A percentile compares a stretch with the other conserved stretches of the same genome.
Conservation (phyloP, 2,329 filamentous ascomycete genomes). For the Sporothrix protearum region DNA sequence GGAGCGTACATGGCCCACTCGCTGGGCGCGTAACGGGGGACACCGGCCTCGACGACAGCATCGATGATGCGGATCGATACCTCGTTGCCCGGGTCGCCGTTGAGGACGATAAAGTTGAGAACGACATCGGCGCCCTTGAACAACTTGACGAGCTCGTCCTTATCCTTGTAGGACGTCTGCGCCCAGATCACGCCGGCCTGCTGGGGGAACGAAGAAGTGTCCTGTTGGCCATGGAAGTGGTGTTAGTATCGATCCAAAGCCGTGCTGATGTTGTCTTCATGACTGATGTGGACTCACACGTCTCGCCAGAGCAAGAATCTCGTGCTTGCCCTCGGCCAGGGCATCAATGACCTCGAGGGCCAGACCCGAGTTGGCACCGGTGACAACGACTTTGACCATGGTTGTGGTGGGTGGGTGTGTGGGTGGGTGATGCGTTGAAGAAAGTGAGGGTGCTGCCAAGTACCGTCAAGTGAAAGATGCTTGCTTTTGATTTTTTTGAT, state of each 20-base stretch:
- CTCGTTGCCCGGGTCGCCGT: constrained; percentile 16
- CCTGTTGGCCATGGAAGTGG: not conserved
- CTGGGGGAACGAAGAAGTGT: constrained; percentile 14
- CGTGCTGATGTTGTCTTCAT: no score
- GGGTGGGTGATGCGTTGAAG: not conserved
- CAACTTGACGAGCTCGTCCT: constrained; percentile 21
- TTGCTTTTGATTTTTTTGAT: not conserved
- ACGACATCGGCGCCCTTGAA: constrained; percentile 20
- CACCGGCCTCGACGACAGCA: constrained; percentile 55
- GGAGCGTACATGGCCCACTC: constrained; percentile 49
- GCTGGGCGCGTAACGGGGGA: constrained; percentile 59
- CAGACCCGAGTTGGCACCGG: constrained; percentile 20
- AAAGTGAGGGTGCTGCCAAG: not conserved
- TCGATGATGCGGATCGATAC: constrained; percentile 47
- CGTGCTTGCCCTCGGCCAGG: constrained; percentile 16
- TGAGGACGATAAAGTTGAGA: constrained; percentile 23
- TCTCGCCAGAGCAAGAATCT: constrained; percentile 17
- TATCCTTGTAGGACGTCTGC: constrained; percentile 21
- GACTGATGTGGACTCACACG: not conserved
- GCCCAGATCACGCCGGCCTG: constrained; percentile 16
- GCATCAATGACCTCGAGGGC: constrained; percentile 23
- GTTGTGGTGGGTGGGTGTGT: not conserved
- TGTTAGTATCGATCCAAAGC: not conserved
- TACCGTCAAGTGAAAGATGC: not conserved
- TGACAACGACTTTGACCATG: constrained; percentile 22